These are phyloP conservation scores for Deinandra increscens DNA, from an alignment of 129 eudicot genomes.

Conservation along the genomic window DNA sequence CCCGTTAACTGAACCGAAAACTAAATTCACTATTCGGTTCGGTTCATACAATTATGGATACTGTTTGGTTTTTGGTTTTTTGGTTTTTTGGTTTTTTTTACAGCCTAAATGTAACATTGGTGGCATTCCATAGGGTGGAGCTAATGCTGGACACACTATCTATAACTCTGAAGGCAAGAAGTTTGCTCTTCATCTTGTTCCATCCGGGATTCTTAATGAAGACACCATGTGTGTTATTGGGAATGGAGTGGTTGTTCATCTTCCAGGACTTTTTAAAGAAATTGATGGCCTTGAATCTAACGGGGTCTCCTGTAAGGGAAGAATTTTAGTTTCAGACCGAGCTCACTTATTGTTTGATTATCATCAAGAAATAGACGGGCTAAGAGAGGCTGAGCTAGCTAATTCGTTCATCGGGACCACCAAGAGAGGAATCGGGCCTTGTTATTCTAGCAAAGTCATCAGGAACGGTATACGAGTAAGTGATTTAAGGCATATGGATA, in stretches of 20 bases:
- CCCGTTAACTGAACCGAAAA: no score
- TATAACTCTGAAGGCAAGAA: constrained; percentile 94
- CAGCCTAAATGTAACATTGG: not conserved
- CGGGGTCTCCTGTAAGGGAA: constrained; percentile 77
- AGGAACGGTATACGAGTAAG: constrained; percentile 85
- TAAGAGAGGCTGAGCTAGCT: constrained; percentile 86
- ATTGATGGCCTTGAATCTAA: constrained; percentile 86
- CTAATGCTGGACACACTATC: constrained; percentile 98
- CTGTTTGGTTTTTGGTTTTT: no score
- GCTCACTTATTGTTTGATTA: constrained; percentile 91
- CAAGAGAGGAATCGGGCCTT: constrained; percentile 92
- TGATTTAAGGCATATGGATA: constrained; percentile 97
- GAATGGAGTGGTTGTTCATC: constrained; percentile 94
- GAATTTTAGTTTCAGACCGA: constrained; percentile 87
- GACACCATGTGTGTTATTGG: constrained; percentile 89
- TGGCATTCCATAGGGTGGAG: constrained; percentile 66
- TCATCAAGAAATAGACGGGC: constrained; percentile 90
- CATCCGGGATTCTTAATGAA: constrained; percentile 92
- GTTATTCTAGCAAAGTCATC: constrained; percentile 87
- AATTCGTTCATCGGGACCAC: constrained; percentile 98
- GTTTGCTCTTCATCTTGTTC: constrained; percentile 97
- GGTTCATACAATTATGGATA: no score
- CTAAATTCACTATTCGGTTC: no score
- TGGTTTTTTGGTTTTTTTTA: no score
- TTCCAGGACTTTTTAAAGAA: constrained; percentile 87